A percentile compares a stretch with the other conserved stretches of the same genome.
Evolutionary conservation across 2,329 filamentous ascomycete species (phyloP).

Genomic region (Alternaria atra): DNA sequence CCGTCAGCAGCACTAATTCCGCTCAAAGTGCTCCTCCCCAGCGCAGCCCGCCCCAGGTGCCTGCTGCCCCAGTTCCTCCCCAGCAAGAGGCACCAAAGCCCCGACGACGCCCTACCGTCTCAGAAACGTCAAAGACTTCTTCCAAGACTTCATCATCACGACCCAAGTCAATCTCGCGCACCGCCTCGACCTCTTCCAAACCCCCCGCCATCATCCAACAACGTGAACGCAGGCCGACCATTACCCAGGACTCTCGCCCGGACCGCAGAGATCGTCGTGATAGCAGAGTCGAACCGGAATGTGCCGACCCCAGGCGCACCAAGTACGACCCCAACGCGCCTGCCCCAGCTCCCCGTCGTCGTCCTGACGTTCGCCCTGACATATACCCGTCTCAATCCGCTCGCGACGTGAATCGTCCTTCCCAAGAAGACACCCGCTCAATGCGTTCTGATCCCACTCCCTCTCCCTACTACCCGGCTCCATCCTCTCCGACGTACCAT

Average conservation of each 20-base stretch:
- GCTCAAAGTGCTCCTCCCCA: slow-evolving; percentile 52
- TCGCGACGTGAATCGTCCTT: slow-evolving; percentile 39
- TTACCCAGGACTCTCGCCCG: slow-evolving; percentile 16
- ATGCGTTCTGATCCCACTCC: slow-evolving; percentile 43
- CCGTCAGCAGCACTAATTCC: slow-evolving; percentile 63
- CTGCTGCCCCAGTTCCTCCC: slow-evolving; percentile 25
- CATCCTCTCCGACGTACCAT: slow-evolving; percentile 40
- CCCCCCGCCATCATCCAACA: slow-evolving; percentile 20
- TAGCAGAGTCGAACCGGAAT: slow-evolving; percentile 33
- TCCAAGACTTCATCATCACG: slow-evolving; percentile 35
- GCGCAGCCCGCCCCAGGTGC: slow-evolving; percentile 38
- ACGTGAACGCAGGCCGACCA: slow-evolving; percentile 3
- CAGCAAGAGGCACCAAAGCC: slow-evolving; percentile 29
- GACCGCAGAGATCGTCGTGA: slow-evolving; percentile 23
- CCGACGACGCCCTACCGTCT: slow-evolving; percentile 28
- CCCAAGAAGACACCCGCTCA: slow-evolving; percentile 34
- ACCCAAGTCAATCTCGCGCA: slow-evolving; percentile 33
- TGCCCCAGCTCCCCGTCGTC: slow-evolving; percentile 20
- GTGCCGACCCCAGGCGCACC: slow-evolving; percentile 48
- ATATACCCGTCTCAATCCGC: slow-evolving; percentile 39
- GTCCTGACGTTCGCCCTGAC: slow-evolving; percentile 10
- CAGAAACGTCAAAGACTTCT: slow-evolving; percentile 18
- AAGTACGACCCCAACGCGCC: slow-evolving; percentile 32
- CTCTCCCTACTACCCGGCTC: slow-evolving; percentile 33
- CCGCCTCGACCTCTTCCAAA: slow-evolving; percentile 36